Base-by-base conservation (phyloP, 78 protist genomes). In the Dictyostelium intermedium region DNA sequence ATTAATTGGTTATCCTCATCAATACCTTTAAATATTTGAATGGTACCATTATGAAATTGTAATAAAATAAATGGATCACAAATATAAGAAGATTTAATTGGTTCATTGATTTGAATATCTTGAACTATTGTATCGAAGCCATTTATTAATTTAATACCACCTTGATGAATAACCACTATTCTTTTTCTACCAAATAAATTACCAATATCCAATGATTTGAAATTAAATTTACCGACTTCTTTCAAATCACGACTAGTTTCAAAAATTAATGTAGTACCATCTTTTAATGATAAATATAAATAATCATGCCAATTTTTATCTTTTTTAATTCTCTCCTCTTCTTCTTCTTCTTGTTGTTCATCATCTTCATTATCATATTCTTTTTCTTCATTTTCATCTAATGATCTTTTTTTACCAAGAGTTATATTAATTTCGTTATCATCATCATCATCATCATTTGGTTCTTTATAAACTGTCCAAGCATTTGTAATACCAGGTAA, bases 381-480 rank as follows among this genome's bases (percentile, higher is more conserved):
- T 8, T 56, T 45, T 5, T 18, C 23, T 76, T 85, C 60, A 35
- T 34, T 35, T 50, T 69, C 61, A 30, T 82, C 32, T 8, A 61
- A 27, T 50, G 86, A 27, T 82, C 86, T 82, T 23, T 82, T 82
- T 27, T 82, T 82, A n/a, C 73, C 53, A 56, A 13, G 45, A 2
- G 2, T 77, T 13, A 16, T 41, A 10, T 77, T 34, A 14, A n/a
- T 63, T 6, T 43, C 45, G 4, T 43, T 30, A 7, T 79, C 6
- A 2, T 32, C 23, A 14, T 66, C 18, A 4, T 32, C 63, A n/a
- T 56, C 61, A 16, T 35, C 27, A 3, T 3, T 25, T 18, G 39
- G 16, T 27, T 87, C 85, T 20, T 63, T 53, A 72, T 79, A 89
- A 27, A 89, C 37, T 10, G 94, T 80, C 94, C 94, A 89, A 16